These are phyloP conservation scores for Ilyonectria destructans DNA, from an alignment of 2,329 filamentous ascomycete genomes.

Conservation along the genomic window DNA sequence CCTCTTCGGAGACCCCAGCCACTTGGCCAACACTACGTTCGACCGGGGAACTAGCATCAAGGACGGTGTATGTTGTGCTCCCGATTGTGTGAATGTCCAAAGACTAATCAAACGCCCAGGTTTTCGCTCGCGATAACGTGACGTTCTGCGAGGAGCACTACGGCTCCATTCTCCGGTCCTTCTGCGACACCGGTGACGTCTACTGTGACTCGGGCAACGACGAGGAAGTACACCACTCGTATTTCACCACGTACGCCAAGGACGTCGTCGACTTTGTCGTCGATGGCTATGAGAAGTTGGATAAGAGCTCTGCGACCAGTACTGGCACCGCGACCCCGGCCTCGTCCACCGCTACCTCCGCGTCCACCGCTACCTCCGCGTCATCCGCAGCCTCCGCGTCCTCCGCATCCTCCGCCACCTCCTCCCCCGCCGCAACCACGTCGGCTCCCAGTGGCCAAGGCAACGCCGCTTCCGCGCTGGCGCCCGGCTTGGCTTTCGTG, in stretches of 20 bases:
- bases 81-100: background rate
- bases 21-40: slow-evolving; percentile 56
- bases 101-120: slow-evolving; percentile 42
- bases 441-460: slow-evolving; percentile 28
- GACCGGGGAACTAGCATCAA: slow-evolving; percentile 56
- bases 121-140: slow-evolving; percentile 56
- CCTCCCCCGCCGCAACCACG: background rate
- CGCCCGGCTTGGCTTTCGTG: slow-evolving; percentile 27
- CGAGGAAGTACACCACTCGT: slow-evolving; percentile 53
- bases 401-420: slow-evolving; percentile 11
- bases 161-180: slow-evolving; percentile 56
- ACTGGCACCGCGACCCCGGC: slow-evolving; percentile 22
- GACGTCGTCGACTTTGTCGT: slow-evolving; percentile 57
- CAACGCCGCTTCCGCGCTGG: slow-evolving; percentile 33
- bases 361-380: background rate
- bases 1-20: slow-evolving; percentile 61
- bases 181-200: slow-evolving; percentile 60
- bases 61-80: slow-evolving; percentile 54
- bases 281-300: slow-evolving; percentile 48
- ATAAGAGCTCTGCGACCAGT: slow-evolving; percentile 26
- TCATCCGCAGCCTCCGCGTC: slow-evolving; percentile 11
- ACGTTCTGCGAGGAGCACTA: slow-evolving; percentile 55
- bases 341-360: slow-evolving; percentile 4
- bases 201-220: slow-evolving; percentile 58
- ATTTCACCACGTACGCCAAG: slow-evolving; percentile 55